Evolutionary conservation across 805 yeast species (phyloP).

Genomic region (Wickerhamomyces bovis): DNA sequence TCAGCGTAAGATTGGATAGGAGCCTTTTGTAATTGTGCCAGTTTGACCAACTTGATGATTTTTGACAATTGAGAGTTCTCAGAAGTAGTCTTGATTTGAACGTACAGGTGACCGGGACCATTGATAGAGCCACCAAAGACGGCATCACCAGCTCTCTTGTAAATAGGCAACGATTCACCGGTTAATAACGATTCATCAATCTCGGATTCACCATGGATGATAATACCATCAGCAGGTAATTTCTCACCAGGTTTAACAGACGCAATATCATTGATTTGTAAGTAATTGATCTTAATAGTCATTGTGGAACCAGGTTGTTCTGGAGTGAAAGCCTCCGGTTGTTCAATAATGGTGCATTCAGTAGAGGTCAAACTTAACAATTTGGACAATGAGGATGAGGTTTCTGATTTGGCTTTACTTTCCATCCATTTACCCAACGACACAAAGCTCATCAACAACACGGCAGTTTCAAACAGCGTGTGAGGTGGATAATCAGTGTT

Average conservation of each 20-base stretch:
- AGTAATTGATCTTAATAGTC: constrained; percentile 62
- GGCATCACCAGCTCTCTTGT: constrained; percentile 50
- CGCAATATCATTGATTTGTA: constrained; percentile 74
- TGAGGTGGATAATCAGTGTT: constrained; percentile 45
- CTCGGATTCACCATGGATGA: constrained; percentile 73
- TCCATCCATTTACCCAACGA: constrained; percentile 89
- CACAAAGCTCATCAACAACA: constrained; percentile 79
- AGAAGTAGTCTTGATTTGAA: constrained; percentile 68
- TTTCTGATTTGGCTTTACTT: constrained; percentile 87
- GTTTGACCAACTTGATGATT: constrained; percentile 78
- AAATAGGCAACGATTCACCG: constrained; percentile 81
- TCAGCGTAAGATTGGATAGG: constrained; percentile 92
- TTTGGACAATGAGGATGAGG: constrained; percentile 81
- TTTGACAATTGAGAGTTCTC: constrained; percentile 81
- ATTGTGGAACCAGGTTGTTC: constrained; percentile 30
- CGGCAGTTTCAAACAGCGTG: constrained; percentile 78
- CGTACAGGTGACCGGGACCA: constrained; percentile 64
- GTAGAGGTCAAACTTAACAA: constrained; percentile 78
- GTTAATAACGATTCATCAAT: constrained; percentile 87
- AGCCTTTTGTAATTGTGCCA: constrained; percentile 83
- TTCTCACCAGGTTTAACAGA: constrained; percentile 80
- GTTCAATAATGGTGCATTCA: constrained; percentile 57
- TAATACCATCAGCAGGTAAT: constrained; percentile 87
- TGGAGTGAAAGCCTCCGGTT: constrained; percentile 21
- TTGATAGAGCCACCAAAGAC: constrained; percentile 92